These are phyloP conservation scores for Baudoinia panamericana DNA, from an alignment of 495 filamentous ascomycete species.

Conservation along the genomic window DNA sequence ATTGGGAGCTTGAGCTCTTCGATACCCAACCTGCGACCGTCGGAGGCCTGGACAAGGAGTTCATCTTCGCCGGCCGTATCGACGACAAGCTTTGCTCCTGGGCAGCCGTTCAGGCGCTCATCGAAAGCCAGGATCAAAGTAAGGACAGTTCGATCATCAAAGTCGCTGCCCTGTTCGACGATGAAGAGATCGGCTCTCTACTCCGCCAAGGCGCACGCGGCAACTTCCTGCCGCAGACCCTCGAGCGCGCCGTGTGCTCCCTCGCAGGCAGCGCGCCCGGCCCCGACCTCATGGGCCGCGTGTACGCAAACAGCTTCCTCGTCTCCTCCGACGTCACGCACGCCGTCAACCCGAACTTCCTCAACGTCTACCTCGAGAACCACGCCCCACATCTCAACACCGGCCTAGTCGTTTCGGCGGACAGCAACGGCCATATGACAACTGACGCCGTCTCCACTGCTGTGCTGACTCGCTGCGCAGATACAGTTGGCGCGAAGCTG, in stretches of 20 bases:
- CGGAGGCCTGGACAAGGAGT: slow-evolving; percentile 79
- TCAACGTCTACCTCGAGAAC: slow-evolving; percentile 62
- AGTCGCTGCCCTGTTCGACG: slow-evolving; percentile 82
- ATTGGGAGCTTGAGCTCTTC: slow-evolving; percentile 96
- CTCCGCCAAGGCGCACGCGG: slow-evolving; percentile 80
- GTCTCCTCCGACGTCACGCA: slow-evolving; percentile 89
- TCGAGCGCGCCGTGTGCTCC: slow-evolving; percentile 68
- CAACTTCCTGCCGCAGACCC: slow-evolving; percentile 67
- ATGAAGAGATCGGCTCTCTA: slow-evolving; percentile 86
- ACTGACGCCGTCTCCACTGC: slow-evolving; percentile 72
- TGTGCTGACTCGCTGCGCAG: slow-evolving; percentile 60
- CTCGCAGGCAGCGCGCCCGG: slow-evolving; percentile 35
- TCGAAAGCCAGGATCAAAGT: slow-evolving; percentile 27
- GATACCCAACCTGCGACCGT: slow-evolving; percentile 76
- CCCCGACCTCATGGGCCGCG: slow-evolving; percentile 61
- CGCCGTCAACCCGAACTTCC: slow-evolving; percentile 89
- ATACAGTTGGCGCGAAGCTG: slow-evolving; percentile 51
- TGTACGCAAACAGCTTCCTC: slow-evolving; percentile 85
- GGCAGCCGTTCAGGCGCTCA: slow-evolving; percentile 74
- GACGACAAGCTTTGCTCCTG: slow-evolving; percentile 96
- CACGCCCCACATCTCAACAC: slow-evolving; percentile 85
- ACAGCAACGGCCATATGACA: slow-evolving; percentile 86
- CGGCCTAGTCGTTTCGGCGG: slow-evolving; percentile 70
- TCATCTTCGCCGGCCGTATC: slow-evolving; percentile 89
- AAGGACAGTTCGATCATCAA: slow-evolving; percentile 45